Percentiles rank a stretch among this genome's conserved stretches.
Evolutionary conservation across 108 stramenopile species (phyloP).

Genomic region (Ochromonas danica): DNA sequence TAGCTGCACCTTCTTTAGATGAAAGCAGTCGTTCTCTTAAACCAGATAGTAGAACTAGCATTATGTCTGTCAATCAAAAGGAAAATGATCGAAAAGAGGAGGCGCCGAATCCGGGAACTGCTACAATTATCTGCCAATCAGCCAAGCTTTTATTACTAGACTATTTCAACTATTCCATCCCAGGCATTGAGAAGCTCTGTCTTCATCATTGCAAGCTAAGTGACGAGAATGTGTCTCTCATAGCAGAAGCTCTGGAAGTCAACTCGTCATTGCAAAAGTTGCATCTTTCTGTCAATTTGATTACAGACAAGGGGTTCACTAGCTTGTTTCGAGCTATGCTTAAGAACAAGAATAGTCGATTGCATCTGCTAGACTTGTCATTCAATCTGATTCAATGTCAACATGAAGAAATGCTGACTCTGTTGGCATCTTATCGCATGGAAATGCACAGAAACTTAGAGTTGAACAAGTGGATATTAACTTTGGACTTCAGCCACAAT

Average conservation of each 20-base stretch:
- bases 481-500: too few relatives aligned
- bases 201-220: background rate
- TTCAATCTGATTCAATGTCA: background rate
- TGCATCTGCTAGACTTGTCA: background rate
- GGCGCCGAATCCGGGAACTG: background rate
- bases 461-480: too few relatives aligned
- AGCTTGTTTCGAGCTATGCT: background rate
- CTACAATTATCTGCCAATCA: background rate
- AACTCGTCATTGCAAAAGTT: background rate
- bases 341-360: background rate
- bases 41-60: too few relatives aligned
- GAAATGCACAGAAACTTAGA: too few relatives aligned
- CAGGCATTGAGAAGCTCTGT: background rate
- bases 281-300: background rate
- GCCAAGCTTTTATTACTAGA: background rate
- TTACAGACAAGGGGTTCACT: background rate
- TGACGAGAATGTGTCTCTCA: background rate
- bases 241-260: background rate
- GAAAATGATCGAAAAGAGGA: too few relatives aligned
- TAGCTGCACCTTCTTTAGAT: too few relatives aligned
- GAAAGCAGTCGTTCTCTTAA: too few relatives aligned
- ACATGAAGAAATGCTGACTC: too few relatives aligned
- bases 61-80: too few relatives aligned
- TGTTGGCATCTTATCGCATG: too few relatives aligned
- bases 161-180: constrained; percentile 8